Conservation (phyloP, 306 rosid species). For the Rosa lucieae region DNA sequence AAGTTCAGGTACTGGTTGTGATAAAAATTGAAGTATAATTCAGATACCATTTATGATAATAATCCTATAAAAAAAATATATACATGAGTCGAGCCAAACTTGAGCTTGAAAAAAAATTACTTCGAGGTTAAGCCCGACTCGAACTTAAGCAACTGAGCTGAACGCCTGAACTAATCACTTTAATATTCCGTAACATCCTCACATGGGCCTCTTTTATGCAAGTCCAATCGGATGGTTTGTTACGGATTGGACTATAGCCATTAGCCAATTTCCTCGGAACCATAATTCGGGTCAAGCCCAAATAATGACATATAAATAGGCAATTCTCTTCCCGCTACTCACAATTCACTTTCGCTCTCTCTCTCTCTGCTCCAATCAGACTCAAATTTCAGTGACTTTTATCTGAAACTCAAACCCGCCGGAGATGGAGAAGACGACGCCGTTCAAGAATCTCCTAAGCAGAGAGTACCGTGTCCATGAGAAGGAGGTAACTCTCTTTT, state of each 20-base stretch:
- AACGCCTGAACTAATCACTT: no score
- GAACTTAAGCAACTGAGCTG: no score
- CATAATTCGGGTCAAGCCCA: neutral
- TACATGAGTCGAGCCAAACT: no score
- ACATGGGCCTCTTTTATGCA: no score
- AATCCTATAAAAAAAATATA: no score
- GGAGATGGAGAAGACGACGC: conserved; percentile 52
- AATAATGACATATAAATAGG: neutral
- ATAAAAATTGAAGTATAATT: no score
- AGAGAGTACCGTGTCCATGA: conserved; percentile 91
- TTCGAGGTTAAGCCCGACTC: no score
- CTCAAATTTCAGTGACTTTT: neutral
- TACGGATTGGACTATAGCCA: neutral
- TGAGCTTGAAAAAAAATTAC: no score
- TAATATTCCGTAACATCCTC: no score
- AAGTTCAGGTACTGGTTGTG: no score
- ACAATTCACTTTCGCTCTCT: neutral
- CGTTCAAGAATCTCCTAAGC: conserved; percentile 76
- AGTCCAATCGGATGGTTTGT: no score
- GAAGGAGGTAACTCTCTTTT: conserved; percentile 65
- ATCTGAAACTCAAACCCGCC: neutral
- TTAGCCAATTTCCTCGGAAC: neutral
- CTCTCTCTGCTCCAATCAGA: neutral
- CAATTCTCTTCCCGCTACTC: neutral
- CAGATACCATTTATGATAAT: no score